Percentiles rank a stretch among this genome's conserved stretches.
These are phyloP conservation scores for Lojkania enalia DNA, from an alignment of 2,329 filamentous ascomycete species.

Conservation along the genomic window DNA sequence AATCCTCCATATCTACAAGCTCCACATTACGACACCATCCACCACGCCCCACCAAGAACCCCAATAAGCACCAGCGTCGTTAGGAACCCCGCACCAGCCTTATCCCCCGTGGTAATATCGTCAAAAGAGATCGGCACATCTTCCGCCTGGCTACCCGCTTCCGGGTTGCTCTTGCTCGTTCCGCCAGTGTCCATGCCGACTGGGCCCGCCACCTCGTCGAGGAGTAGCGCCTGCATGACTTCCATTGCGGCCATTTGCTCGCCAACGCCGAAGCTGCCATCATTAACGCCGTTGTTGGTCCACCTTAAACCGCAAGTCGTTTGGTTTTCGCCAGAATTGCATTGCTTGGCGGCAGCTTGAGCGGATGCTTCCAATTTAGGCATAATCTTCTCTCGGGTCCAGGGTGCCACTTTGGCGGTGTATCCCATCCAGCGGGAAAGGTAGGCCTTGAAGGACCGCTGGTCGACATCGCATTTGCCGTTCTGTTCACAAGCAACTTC, in stretches of 20 bases:
- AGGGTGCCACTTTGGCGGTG: conserved; percentile 46
- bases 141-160: conserved; percentile 40
- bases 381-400: conserved; percentile 48
- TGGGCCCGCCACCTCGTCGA: conserved; percentile 33
- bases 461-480: conserved; percentile 53
- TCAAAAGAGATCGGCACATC: conserved; percentile 33
- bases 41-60: conserved; percentile 60
- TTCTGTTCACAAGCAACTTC: conserved; percentile 53
- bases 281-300: conserved; percentile 47
- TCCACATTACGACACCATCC: conserved; percentile 51
- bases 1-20: conserved; percentile 28
- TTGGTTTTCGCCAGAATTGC: conserved; percentile 54
- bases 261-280: conserved; percentile 57
- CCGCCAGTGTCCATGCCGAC: conserved; percentile 58
- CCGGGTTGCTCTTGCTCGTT: conserved; percentile 53
- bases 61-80: conserved; percentile 62
- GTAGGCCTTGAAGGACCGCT: conserved; percentile 53
- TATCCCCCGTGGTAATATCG: conserved; percentile 62
- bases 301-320: conserved; percentile 53
- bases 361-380: conserved; percentile 59
- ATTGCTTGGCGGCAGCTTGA: conserved; percentile 58
- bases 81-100: conserved; percentile 67
- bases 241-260: conserved; percentile 64
- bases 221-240: conserved; percentile 54
- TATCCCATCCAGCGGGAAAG: conserved; percentile 49